These are phyloP conservation scores for Trichoderma pleuroti DNA, from an alignment of 2,329 filamentous ascomycete genomes.

Conservation along the genomic window DNA sequence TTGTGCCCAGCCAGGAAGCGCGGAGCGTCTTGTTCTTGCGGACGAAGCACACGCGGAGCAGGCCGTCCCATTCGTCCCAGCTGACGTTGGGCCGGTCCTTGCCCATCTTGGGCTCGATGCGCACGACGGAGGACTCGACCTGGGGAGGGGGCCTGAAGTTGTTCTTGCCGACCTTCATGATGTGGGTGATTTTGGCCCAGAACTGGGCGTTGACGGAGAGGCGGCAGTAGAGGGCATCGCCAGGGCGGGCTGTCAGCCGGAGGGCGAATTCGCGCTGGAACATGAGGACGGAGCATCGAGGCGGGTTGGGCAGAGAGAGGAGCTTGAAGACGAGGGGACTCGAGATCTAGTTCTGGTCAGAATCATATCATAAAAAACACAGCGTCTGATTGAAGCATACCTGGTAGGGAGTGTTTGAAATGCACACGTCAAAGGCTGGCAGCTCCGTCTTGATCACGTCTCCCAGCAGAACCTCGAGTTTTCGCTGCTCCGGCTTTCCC, in stretches of 20 bases:
- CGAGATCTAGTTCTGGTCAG: constrained; percentile 60
- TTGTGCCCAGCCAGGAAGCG: constrained; percentile 75
- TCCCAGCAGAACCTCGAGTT: constrained; percentile 82
- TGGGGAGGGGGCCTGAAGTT: constrained; percentile 95
- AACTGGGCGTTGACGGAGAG: constrained; percentile 92
- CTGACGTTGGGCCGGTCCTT: constrained; percentile 74
- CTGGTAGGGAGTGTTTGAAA: constrained; percentile 64
- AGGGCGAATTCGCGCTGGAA: constrained; percentile 95
- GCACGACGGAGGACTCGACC: constrained; percentile 87
- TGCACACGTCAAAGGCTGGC: constrained; percentile 75
- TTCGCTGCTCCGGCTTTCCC: constrained; percentile 77
- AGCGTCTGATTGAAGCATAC: constrained; percentile 32
- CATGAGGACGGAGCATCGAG: constrained; percentile 85
- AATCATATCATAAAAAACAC: no score
- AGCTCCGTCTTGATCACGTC: constrained; percentile 83
- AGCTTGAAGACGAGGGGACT: constrained; percentile 90
- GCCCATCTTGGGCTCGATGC: constrained; percentile 82
- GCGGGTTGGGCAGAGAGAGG: constrained; percentile 74
- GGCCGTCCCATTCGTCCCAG: constrained; percentile 93
- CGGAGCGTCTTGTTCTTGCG: constrained; percentile 89
- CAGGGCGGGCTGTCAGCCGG: constrained; percentile 80
- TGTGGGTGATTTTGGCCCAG: constrained; percentile 62
- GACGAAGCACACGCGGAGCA: constrained; percentile 67
- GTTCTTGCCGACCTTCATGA: constrained; percentile 93
- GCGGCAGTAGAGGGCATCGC: constrained; percentile 86